These are phyloP conservation scores for Kuraishia borneana DNA, from an alignment of 805 yeast species.

Conservation along the genomic window DNA sequence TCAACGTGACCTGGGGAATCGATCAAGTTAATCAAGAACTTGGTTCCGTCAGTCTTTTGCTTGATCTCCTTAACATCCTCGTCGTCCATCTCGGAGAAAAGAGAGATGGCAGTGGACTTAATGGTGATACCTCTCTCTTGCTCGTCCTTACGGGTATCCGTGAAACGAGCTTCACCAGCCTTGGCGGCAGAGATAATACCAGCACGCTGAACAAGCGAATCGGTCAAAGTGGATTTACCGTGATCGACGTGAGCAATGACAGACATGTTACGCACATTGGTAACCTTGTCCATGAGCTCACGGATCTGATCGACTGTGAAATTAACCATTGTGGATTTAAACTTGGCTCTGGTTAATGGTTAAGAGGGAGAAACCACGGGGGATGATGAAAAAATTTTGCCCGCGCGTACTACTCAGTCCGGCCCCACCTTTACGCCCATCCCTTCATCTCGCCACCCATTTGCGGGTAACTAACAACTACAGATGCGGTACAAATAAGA, in stretches of 20 bases:
- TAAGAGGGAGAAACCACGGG: background rate
- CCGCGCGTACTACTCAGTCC: too few species aligned
- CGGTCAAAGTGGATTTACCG: conserved; percentile 99
- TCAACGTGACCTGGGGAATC: conserved; percentile 99
- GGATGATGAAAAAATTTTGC: background rate
- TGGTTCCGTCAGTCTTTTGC: conserved; percentile 88
- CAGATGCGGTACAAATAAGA: too few species aligned
- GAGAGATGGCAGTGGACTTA: conserved; percentile 97
- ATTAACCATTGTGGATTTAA: conserved; percentile 26
- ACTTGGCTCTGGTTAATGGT: too few species aligned
- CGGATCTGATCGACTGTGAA: conserved; percentile 88
- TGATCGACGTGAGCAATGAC: conserved; percentile 99
- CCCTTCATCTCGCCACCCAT: too few species aligned
- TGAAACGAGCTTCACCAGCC: conserved; percentile 99
- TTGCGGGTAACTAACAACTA: too few species aligned
- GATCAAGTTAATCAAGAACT: conserved; percentile 94
- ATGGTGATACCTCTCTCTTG: conserved; percentile 99
- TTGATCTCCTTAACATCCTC: conserved; percentile 82
- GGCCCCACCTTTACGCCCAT: too few species aligned
- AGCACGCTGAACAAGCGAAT: conserved; percentile 97
- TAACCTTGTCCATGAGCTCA: conserved; percentile 97
- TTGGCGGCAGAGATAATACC: conserved; percentile 99
- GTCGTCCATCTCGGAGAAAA: conserved; percentile 78
- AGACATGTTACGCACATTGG: conserved; percentile 99
- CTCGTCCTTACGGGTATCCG: conserved; percentile 99